Evolutionary conservation across 192 early-diverging fungal species (phyloP), one percentile per base, ranked within the genome.

Genomic region (Gonapodya sp.): DNA sequence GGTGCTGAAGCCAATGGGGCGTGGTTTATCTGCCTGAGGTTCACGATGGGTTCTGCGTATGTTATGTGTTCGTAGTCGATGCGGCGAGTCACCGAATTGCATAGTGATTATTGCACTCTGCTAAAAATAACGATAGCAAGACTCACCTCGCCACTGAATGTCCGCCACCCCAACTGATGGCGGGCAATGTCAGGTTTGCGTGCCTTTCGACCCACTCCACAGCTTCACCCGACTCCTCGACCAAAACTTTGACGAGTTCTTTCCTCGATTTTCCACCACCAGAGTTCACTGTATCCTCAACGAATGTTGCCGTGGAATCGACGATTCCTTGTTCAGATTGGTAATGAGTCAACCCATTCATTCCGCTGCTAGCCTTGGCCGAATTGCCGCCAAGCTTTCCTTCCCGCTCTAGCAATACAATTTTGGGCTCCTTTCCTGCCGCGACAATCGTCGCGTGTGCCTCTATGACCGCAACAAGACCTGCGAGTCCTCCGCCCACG

Each of bases 321-420:
- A 35, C 37, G 35, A 81, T 81, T 33, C 37, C 37, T 1, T 79
- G 35, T 32, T 80, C 73, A 24, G 34, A 34, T 64, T 81, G 80
- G 35, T 81, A 64, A 31, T 64, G 36, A 31, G 35, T 35, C 0
- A 80, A 32, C 1, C 35, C 80, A 36, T 81, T 81, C 0, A 81
- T 46, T 32, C 80, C 80, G 79, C 73, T 79, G 0, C 32, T 81
- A 32, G 80, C 80, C 18, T 81, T 81, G 2, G 80, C 80, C 0
- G 80, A 81, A 36, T 81, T 81, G 34, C 80, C 80, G 31, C 80
- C 80, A 73, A 81, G n/a, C 18, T 2, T 80, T 31, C 78, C 78
- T 36, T 81, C 35, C 1, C 73, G 36, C 35, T 81, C 80, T 32
- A 81, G 73, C 18, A 81, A 36, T 31, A 79, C 73, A 78, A 81